A percentile compares a stretch with the other conserved stretches of the same genome.
phyloP scores from a whole-genome alignment of 2,329 filamentous ascomycete genomes.

The Amesomyces nigricolor region DNA sequence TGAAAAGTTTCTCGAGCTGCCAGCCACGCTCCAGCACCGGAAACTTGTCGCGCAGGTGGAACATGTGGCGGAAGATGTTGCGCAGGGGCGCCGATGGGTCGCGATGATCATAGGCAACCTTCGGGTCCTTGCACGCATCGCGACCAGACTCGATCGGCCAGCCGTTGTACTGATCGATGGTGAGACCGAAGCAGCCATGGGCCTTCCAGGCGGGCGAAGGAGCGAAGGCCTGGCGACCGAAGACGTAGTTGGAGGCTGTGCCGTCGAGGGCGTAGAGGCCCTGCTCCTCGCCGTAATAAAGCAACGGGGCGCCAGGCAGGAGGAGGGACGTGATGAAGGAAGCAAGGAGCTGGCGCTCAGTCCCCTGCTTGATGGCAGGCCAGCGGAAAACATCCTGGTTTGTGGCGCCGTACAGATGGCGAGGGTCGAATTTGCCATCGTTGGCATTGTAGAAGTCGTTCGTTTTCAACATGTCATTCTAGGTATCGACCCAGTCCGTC shows the following conservation, averaged over 20 bases:
- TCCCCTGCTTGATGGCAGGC: slow-evolving; percentile 53
- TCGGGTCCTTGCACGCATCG: slow-evolving; percentile 49
- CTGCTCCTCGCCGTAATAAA: slow-evolving; percentile 61
- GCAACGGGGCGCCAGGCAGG: slow-evolving; percentile 54
- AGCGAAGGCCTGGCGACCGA: slow-evolving; percentile 57
- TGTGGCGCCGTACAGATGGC: slow-evolving; percentile 56
- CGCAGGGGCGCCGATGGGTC: slow-evolving; percentile 56
- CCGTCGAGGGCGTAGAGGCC: slow-evolving; percentile 56
- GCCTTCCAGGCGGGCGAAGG: slow-evolving; percentile 56
- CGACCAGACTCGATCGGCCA: slow-evolving; percentile 49
- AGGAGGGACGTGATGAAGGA: slow-evolving; percentile 54
- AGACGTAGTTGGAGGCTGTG: slow-evolving; percentile 57
- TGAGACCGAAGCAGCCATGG: slow-evolving; percentile 55
- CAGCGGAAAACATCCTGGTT: slow-evolving; percentile 63
- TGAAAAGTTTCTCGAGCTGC: slow-evolving; percentile 49
- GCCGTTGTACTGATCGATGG: slow-evolving; percentile 48
- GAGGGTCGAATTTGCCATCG: slow-evolving; percentile 46
- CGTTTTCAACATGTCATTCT: slow-evolving; percentile 49
- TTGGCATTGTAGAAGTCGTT: slow-evolving; percentile 36
- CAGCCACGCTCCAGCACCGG: slow-evolving; percentile 56
- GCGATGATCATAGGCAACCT: slow-evolving; percentile 53
- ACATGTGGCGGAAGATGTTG: slow-evolving; percentile 57
- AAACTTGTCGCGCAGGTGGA: slow-evolving; percentile 49
- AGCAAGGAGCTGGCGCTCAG: slow-evolving; percentile 50
- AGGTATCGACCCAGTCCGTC: slow-evolving; percentile 45